phyloP scores from a whole-genome alignment of 192 early-diverging fungal species.

The Backusella psychrophila region DNA sequence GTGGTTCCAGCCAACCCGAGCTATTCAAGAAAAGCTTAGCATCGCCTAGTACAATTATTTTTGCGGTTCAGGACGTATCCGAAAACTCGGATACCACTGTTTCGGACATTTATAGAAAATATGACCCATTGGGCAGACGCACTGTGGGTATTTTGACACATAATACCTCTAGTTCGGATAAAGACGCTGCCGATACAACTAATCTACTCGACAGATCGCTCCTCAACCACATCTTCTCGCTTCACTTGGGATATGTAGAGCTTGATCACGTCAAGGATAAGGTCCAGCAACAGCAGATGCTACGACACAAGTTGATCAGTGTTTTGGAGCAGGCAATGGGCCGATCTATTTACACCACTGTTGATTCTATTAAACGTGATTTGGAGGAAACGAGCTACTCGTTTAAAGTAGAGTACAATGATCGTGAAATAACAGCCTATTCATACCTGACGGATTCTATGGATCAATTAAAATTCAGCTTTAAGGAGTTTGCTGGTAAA shows the following conservation, averaged over 20 bases:
- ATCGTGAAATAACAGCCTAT: slow-evolving; percentile 90
- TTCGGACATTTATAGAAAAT: slow-evolving; percentile 68
- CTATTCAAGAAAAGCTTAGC: slow-evolving; percentile 77
- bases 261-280: slow-evolving; percentile 36
- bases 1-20: slow-evolving; percentile 82
- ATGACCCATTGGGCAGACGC: slow-evolving; percentile 73
- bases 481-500: slow-evolving; percentile 87
- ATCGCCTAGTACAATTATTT: slow-evolving; percentile 79
- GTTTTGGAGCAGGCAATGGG: slow-evolving; percentile 93
- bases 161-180: slow-evolving; percentile 80
- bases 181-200: slow-evolving; percentile 51
- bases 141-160: slow-evolving; percentile 86
- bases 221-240: slow-evolving; percentile 87
- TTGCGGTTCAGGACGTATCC: slow-evolving; percentile 79
- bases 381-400: slow-evolving; percentile 94
- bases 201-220: slow-evolving; percentile 88
- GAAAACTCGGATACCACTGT: slow-evolving; percentile 82
- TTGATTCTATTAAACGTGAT: slow-evolving; percentile 87
- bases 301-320: slow-evolving; percentile 82
- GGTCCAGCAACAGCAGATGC: slow-evolving; percentile 51
- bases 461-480: slow-evolving; percentile 88
- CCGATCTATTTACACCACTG: slow-evolving; percentile 73
- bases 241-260: slow-evolving; percentile 89
- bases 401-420: slow-evolving; percentile 99
- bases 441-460: slow-evolving; percentile 94